phyloP scores from a whole-genome alignment of 495 filamentous ascomycete genomes.

The Penicillium salamii region DNA sequence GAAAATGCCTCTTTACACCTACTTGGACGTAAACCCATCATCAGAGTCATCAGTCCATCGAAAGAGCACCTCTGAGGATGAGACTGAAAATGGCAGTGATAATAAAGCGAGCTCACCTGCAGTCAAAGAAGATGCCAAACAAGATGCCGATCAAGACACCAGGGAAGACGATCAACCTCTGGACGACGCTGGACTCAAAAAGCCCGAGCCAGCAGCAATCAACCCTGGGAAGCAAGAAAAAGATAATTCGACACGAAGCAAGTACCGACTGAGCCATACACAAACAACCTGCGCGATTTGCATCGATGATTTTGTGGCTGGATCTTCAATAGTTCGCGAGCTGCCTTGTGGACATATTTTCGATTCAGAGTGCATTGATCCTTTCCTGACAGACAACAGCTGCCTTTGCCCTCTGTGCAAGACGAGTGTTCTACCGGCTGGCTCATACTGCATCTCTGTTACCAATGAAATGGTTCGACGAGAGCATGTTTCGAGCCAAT shows the following conservation, averaged over 20 bases:
- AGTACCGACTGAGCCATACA: slow-evolving; percentile 27
- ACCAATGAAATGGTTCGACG: slow-evolving; percentile 83
- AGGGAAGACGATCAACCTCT: not conserved
- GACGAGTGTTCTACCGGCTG: slow-evolving; percentile 62
- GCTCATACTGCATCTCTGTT: slow-evolving; percentile 61
- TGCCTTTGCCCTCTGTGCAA: slow-evolving; percentile 90
- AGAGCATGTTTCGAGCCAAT: slow-evolving; percentile 47
- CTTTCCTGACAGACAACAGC: slow-evolving; percentile 65
- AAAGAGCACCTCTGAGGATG: slow-evolving; percentile 5
- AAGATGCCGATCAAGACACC: no score
- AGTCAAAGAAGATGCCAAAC: no score
- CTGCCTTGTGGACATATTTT: slow-evolving; percentile 88
- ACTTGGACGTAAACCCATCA: slow-evolving; percentile 44
- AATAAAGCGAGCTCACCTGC: no score
- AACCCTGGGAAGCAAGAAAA: not conserved
- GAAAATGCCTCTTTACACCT: slow-evolving; percentile 71
- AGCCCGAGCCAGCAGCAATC: slow-evolving; percentile 18
- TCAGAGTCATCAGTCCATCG: slow-evolving; percentile 10
- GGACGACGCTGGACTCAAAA: slow-evolving; percentile 7
- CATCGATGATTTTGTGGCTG: slow-evolving; percentile 72
- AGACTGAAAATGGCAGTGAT: no score
- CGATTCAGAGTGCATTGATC: slow-evolving; percentile 84
- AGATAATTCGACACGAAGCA: not conserved
- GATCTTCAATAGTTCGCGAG: slow-evolving; percentile 69
- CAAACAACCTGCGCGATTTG: slow-evolving; percentile 78